Evolutionary conservation across 2,329 filamentous ascomycete species (phyloP).

Genomic region (Aspergillus jensenii): DNA sequence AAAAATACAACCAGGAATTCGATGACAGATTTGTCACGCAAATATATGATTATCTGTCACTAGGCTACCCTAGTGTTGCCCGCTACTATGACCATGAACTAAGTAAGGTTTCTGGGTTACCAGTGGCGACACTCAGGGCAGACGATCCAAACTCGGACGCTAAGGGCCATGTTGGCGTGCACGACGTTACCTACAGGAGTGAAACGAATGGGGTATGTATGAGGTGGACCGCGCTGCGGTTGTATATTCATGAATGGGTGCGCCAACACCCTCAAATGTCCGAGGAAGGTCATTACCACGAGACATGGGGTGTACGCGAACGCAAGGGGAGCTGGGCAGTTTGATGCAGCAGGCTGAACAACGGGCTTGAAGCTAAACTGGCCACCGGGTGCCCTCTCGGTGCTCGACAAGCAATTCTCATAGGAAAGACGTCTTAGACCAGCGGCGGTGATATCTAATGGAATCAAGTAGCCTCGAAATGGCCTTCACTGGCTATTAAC

Average conservation of each 20-base stretch:
- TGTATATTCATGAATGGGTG: slow-evolving; percentile 88
- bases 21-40: slow-evolving; percentile 85
- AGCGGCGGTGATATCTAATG: no score
- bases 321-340: slow-evolving; percentile 66
- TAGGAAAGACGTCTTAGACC: no score
- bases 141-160: slow-evolving; percentile 68
- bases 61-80: slow-evolving; percentile 86
- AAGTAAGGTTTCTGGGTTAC: slow-evolving; percentile 72
- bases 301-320: slow-evolving; percentile 65
- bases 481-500: no score
- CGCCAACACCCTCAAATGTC: slow-evolving; percentile 75
- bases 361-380: no score
- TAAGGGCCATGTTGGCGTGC: slow-evolving; percentile 69
- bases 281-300: slow-evolving; percentile 53
- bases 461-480: no score
- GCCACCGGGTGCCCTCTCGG: no score
- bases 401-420: no score
- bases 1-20: slow-evolving; percentile 65
- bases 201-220: slow-evolving; percentile 55
- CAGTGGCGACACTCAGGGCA: slow-evolving; percentile 65
- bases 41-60: slow-evolving; percentile 93
- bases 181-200: slow-evolving; percentile 45
- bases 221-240: slow-evolving; percentile 78
- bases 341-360: slow-evolving; percentile 3
- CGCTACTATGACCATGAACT: slow-evolving; percentile 82